phyloP scores from a whole-genome alignment of 2,329 filamentous ascomycete genomes.

The Alternaria rosae region DNA sequence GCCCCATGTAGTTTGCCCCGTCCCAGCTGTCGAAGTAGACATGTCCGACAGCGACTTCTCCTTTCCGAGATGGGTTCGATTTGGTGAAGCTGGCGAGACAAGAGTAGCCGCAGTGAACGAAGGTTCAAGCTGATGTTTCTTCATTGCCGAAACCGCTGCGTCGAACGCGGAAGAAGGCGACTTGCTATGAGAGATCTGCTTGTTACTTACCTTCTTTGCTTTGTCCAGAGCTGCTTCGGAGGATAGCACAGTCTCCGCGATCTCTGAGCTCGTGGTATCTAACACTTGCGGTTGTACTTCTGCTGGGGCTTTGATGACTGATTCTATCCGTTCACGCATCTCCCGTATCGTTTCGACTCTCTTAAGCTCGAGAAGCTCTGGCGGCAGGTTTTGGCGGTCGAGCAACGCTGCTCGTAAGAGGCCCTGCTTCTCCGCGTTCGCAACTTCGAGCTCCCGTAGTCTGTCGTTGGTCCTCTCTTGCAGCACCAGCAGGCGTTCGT shows the following conservation, averaged over 20 bases:
- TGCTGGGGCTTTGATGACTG: constrained; percentile 38
- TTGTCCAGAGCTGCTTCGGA: constrained; percentile 47
- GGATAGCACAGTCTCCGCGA: constrained; percentile 44
- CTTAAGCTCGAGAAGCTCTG: constrained; percentile 44
- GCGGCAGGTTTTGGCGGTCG: constrained; percentile 42
- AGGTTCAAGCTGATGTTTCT: constrained; percentile 24
- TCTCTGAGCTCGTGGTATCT: constrained; percentile 42
- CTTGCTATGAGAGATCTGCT: constrained; percentile 34
- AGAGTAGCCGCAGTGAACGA: constrained; percentile 35
- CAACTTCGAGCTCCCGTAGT: constrained; percentile 44
- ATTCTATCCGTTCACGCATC: constrained; percentile 44
- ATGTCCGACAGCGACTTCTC: constrained; percentile 31
- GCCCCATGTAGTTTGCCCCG: constrained; percentile 36
- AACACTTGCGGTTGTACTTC: constrained; percentile 44
- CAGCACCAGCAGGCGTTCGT: constrained; percentile 45
- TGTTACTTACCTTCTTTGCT: constrained; percentile 48
- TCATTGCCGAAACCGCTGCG: constrained; percentile 28
- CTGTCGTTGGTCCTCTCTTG: constrained; percentile 46
- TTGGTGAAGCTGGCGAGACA: constrained; percentile 24
- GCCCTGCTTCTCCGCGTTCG: constrained; percentile 46
- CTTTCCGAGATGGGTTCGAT: constrained; percentile 11
- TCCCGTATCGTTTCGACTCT: constrained; percentile 42
- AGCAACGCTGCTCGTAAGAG: constrained; percentile 45
- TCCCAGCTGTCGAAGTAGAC: constrained; percentile 31
- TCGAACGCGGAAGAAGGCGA: constrained; percentile 31